Evolutionary conservation across 768 basidiomycete species (phyloP).

Genomic region (Dioszegia aurantiaca): DNA sequence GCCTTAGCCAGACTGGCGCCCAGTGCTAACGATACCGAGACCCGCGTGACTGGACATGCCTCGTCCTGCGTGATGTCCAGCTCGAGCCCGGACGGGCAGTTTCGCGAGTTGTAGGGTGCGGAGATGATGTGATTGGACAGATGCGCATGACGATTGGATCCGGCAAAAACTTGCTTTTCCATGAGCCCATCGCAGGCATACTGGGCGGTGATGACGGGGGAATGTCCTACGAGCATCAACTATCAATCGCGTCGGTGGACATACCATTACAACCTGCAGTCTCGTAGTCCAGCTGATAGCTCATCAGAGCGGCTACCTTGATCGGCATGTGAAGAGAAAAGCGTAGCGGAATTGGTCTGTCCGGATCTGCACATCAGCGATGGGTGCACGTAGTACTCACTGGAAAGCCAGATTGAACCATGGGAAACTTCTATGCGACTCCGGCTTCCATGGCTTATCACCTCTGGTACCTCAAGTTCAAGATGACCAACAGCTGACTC

Average conservation of each 20-base stretch:
- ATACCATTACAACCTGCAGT: conserved; percentile 15
- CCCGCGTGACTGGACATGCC: conserved; percentile 56
- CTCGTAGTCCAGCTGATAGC: conserved; percentile 10
- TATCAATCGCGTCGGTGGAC: background rate
- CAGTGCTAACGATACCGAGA: conserved; percentile 69
- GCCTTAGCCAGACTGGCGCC: conserved; percentile 67
- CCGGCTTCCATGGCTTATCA: background rate
- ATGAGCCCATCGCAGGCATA: background rate
- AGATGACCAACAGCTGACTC: background rate
- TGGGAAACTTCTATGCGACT: background rate
- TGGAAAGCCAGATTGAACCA: background rate
- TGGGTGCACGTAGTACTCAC: background rate
- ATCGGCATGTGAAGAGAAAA: conserved; percentile 2
- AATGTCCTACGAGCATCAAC: background rate
- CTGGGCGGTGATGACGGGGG: conserved; percentile 2
- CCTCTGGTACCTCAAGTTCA: background rate
- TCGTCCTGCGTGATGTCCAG: conserved; percentile 40
- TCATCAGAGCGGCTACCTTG: conserved; percentile 15
- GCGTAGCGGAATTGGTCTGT: background rate
- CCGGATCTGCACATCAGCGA: conserved; percentile 3
- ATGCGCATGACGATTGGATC: background rate
- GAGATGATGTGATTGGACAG: conserved; percentile 11
- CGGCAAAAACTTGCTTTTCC: conserved; percentile 2
- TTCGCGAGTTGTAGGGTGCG: background rate
- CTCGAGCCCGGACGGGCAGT: background rate